Evolutionary conservation across 1,139 yeast species (phyloP).

Genomic region (Saccharomyces hybrid): DNA sequence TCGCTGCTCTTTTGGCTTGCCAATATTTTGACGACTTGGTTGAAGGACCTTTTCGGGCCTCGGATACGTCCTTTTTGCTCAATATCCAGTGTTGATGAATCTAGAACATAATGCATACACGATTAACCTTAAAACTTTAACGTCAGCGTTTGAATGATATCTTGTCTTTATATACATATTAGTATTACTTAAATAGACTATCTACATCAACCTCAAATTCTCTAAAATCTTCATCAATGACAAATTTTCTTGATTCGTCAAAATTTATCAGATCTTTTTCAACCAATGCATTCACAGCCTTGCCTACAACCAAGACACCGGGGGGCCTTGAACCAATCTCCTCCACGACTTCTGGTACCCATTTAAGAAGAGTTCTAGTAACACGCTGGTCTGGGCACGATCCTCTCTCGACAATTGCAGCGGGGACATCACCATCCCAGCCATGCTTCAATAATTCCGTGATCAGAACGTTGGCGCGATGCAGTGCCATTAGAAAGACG

Average conservation of each 20-base stretch:
- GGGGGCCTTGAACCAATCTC: conserved; percentile 91
- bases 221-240: conserved; percentile 53
- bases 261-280: conserved; percentile 26
- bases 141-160: background rate
- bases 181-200: conserved; percentile 1
- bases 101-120: background rate
- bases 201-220: conserved; percentile 12
- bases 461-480: conserved; percentile 64
- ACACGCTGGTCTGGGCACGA: conserved; percentile 90
- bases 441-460: conserved; percentile 46
- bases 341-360: conserved; percentile 66
- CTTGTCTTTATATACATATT: background rate
- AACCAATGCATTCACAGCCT: conserved; percentile 58
- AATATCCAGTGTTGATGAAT: background rate
- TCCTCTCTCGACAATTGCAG: conserved; percentile 83
- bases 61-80: background rate
- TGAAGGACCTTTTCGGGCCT: background rate
- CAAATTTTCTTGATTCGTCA: conserved; percentile 22
- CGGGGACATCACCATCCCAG: conserved; percentile 72
- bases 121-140: background rate
- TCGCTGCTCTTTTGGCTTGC: background rate
- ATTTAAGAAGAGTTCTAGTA: conserved; percentile 59
- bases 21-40: background rate
- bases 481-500: conserved; percentile 84
- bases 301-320: conserved; percentile 77